phyloP scores from a whole-genome alignment of 352 stramenopile genomes.

The Albugo laibachii region DNA sequence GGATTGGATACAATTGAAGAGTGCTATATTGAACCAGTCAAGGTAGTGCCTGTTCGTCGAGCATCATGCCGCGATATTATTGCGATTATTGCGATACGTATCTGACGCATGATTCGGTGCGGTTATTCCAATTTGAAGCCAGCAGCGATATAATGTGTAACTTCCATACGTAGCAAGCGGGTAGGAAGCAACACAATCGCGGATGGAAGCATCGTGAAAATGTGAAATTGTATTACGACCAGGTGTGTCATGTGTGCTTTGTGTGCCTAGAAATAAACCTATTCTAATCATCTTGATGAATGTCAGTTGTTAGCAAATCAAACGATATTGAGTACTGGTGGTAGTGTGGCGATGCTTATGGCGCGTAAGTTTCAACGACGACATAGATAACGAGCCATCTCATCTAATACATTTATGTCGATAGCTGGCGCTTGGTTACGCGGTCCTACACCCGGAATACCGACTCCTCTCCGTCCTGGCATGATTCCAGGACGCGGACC shows the following conservation, averaged over 20 bases:
- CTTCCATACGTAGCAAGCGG: conserved; percentile 39
- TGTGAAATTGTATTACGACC: conserved; percentile 86
- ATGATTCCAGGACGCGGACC: conserved; percentile 45
- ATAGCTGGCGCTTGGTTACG: conserved; percentile 58
- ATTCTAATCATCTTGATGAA: background rate
- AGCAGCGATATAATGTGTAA: background rate
- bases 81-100: conserved; percentile 92
- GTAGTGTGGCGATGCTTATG: conserved; percentile 16
- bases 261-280: background rate
- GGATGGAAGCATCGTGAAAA: conserved; percentile 91
- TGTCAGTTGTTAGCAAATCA: conserved; percentile 4
- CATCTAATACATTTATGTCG: conserved; percentile 1
- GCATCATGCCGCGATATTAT: conserved; percentile 82
- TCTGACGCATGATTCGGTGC: conserved; percentile 85
- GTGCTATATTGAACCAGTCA: background rate
- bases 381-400: background rate
- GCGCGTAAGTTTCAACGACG: conserved; percentile 21
- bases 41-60: background rate
- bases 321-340: background rate
- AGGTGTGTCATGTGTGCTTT: conserved; percentile 1
- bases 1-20: conserved; percentile 2
- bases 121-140: conserved; percentile 1
- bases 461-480: conserved; percentile 15
- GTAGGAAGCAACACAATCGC: conserved; percentile 86
- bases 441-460: conserved; percentile 17